Base-by-base conservation (phyloP, 345 rosid species). In the Populus tremula region DNA sequence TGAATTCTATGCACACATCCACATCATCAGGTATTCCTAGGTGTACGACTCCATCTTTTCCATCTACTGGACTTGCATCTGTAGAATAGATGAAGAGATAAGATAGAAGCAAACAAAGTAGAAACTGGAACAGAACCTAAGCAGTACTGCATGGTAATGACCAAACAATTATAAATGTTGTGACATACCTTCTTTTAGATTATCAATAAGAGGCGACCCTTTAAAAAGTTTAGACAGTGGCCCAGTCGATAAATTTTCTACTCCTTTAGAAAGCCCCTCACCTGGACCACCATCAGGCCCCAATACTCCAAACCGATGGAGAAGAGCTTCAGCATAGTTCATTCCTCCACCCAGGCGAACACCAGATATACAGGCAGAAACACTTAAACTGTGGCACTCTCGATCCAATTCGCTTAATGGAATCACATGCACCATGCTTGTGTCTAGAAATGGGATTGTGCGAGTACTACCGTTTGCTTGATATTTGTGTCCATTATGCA, bases 211-310 rank as follows among this genome's bases (percentile, higher is more conserved):
- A 67, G 87, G 73, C 16, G 97, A 88, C 63, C 97, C 69, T 82
- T 90, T 91, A 77, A 96, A 85, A 84, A 96, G 94, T 75, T 92
- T 96, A 75, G 95, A 85, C 78, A 93, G 85, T 54, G 99, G 98
- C 56, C 97, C 97, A 21, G 88, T 85, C 43, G 97, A 92, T 75
- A 96, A 80, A 82, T 89, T 86, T 77, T 92, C 89, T 69, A 96
- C 75, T 71, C 97, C 98, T 87, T 86, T 92, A 74, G 97, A 85
- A 27, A 96, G 89, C 56, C 87, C 97, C 86, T 87, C 86, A 54
- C 99, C 96, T 56, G 99, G 99, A 84, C 98, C 94, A 82, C 97
- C 99, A 90, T 93, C 93, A 71, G 87, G 89, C 70, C 89, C 97
- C 77, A 96, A 83, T 84, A 96, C 88, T 79, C 99, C 97, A 78